Base-by-base conservation (phyloP, 129 eudicot species). In the Chrysanthemum lavandulifolium region DNA sequence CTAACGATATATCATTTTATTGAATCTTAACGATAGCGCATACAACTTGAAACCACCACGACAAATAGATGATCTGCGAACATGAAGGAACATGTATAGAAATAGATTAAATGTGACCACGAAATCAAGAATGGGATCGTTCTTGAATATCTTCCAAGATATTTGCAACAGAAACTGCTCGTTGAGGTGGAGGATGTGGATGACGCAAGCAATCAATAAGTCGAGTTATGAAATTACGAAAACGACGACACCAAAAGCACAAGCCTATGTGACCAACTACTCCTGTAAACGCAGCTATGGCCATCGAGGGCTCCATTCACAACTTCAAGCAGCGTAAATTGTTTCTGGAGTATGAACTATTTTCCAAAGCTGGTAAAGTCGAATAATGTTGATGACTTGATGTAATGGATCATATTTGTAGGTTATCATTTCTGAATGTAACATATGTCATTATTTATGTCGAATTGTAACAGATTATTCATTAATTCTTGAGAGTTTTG, bases 191-290 rank as follows among this genome's bases (percentile, higher is more conserved):
- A 61, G 73, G 72, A 48, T 64, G 76, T 10, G 76, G 81, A 2
- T 77, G 80, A 2, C 77, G 80, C 3, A 77, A 58, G 57, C 81
- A 69, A 69, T 77, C 81, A 70, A 69, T 36, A 29, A 77, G 68
- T 2, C 76, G 72, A 15, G 43, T 61, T 10, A 81, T 4, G 54
- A 71, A 73, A 62, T 81, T 72, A 16, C 63, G 73, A 9, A 72
- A 10, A 47, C 76, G 82, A 10, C 76, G 74, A 81, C 75, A 76
- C 78, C 82, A 77, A 60, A 71, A 56, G 27, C 66, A 56, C 45
- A 77, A 40, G 12, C 85, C 82, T 1, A 77, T 9, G 8, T 76
- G 78, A 2, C 85, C 85, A 43, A 73, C 12, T 25, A 81, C 65
- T 67, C 85, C 82, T 0, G 79, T 76, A 58, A 81, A 40, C 15